Conservation (phyloP, 2,329 filamentous ascomycete genomes). For the Colletotrichum tabaci region DNA sequence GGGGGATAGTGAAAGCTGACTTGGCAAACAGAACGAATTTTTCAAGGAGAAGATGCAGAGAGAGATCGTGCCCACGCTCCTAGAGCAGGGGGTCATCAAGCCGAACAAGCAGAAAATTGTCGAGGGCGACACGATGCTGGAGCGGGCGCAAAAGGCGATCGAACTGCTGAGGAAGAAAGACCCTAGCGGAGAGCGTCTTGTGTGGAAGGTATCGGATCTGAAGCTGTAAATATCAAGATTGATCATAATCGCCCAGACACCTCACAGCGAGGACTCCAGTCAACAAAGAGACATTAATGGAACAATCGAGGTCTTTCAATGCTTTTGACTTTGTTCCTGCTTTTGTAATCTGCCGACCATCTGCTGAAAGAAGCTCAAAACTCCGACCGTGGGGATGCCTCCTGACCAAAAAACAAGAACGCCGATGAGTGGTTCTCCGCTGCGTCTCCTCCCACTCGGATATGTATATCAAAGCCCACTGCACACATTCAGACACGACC, state of each 20-base stretch:
- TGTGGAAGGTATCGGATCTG: conserved; percentile 52
- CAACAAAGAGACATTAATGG: background rate
- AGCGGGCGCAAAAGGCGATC: conserved; percentile 57
- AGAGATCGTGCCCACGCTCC: conserved; percentile 67
- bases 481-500: background rate
- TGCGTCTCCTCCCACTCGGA: conserved; percentile 31
- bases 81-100: conserved; percentile 55
- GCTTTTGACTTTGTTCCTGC: conserved; percentile 42
- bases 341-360: conserved; percentile 43
- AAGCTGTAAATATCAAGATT: background rate
- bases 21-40: conserved; percentile 62
- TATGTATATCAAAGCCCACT: conserved; percentile 11
- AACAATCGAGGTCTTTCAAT: conserved; percentile 22
- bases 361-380: conserved; percentile 44
- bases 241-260: background rate
- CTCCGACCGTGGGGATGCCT: conserved; percentile 40
- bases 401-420: conserved; percentile 40
- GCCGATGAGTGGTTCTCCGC: conserved; percentile 37
- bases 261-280: no score
- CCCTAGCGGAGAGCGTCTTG: conserved; percentile 58
- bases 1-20: conserved; percentile 12
- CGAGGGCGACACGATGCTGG: conserved; percentile 56
- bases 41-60: conserved; percentile 69
- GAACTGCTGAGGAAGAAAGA: conserved; percentile 53
- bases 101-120: conserved; percentile 60